Conservation (phyloP, 2,329 filamentous ascomycete species). For the Cadophora luteo-olivacea region DNA sequence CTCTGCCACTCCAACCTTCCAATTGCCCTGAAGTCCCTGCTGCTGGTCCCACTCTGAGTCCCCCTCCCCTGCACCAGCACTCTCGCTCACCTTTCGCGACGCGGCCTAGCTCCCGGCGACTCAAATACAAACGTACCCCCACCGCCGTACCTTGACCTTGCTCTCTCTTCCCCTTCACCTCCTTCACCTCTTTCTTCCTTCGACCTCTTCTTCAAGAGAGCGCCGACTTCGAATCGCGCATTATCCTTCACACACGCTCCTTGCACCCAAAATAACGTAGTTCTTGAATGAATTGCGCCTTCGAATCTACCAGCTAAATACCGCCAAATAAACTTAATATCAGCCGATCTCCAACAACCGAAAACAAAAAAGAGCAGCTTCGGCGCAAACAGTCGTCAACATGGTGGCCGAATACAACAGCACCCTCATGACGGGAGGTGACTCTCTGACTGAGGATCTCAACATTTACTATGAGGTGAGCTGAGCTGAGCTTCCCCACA, state of each 20-base stretch:
- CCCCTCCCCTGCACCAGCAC: not conserved
- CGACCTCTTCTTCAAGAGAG: constrained; percentile 1
- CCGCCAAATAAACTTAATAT: not conserved
- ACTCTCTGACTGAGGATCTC: constrained; percentile 68
- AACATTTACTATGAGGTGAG: constrained; percentile 84
- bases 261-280: not conserved
- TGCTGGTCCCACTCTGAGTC: too few species aligned
- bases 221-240: constrained; percentile 11
- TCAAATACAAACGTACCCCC: constrained; percentile 21
- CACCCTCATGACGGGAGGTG: constrained; percentile 63
- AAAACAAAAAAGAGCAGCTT: constrained; percentile 29
- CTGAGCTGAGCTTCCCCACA: constrained; percentile 42
- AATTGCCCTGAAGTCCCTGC: too few species aligned
- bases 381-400: constrained; percentile 51
- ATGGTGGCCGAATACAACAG: constrained; percentile 57
- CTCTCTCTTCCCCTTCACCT: not conserved
- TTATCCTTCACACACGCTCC: not conserved
- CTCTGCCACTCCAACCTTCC: too few species aligned
- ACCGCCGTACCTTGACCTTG: not conserved
- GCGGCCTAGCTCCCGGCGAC: constrained; percentile 5
- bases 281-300: constrained; percentile 13
- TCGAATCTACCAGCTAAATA: not conserved
- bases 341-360: not conserved
- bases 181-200: not conserved
- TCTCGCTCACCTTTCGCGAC: not conserved